Evolutionary conservation across 495 filamentous ascomycete species (phyloP), one percentile per base, ranked within the genome.

Genomic region (Viridothelium virens): DNA sequence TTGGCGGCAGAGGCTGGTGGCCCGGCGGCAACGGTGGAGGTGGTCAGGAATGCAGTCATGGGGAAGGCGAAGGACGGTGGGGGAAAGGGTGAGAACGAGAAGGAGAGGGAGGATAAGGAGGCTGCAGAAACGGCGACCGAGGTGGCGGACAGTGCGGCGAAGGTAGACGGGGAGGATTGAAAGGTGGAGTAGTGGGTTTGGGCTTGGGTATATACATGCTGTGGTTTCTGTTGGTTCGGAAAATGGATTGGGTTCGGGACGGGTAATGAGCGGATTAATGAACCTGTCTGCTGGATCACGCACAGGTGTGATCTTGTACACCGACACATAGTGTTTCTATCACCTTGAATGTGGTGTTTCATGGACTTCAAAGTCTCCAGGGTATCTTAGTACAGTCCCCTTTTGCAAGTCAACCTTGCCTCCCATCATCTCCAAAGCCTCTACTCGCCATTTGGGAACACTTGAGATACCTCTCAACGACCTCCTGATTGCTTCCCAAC

Each of bases 1-100:
- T 81, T 90, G 34, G 83, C 84, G 18, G 79, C 80, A 34, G 82
- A 86, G 72, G 67, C 82, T 3, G 87, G 86, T 38, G 78, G 83
- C n/a, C 87, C 87, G 14, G 79, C 78, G 36, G 78, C 73, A 18
- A 90, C 87, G 4, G 79, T 87, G 47, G 78, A 80, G 0, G 82
- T 81, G 12, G 84, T 86, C 6, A 79, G 82, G 78, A 80, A 75
- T 73, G 64, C 86, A 25, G 81, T 84, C 25, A 68, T 77, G 65
- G 70, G 65, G n/a, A 63, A 61, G 41, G 50, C 41, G 31, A 70
- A 67, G 9, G 65, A 65, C 70, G 63, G 68, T 41, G 61, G 44
- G 41, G 68, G 64, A 25, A 66, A 69, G 31, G 69, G 68, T 14
- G 64, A 74, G 44, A 65, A 70, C 65, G 72, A 72, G 34, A 66